Evolutionary conservation across 352 stramenopile species (phyloP).

Genomic region (Lagenidium giganteum): DNA sequence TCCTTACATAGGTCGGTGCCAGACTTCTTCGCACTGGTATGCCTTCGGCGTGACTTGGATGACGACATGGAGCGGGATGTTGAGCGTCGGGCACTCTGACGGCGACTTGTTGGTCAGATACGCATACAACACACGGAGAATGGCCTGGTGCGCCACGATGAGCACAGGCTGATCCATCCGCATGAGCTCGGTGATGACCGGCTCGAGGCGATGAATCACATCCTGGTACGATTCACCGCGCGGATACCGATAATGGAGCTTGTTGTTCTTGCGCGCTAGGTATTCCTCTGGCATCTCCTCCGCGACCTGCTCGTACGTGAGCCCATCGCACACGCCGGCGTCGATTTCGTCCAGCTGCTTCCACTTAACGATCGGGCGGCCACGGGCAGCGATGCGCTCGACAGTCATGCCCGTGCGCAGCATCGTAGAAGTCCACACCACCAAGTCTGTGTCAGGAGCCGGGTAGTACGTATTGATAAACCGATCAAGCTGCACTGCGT

Average conservation of each 20-base stretch:
- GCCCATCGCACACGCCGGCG: conserved; percentile 94
- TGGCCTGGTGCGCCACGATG: conserved; percentile 95
- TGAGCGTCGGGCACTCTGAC: conserved; percentile 89
- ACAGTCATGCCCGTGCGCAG: conserved; percentile 96
- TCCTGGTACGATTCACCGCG: conserved; percentile 97
- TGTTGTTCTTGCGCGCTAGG: conserved; percentile 87
- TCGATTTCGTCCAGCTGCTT: conserved; percentile 96
- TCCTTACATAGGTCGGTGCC: conserved; percentile 81
- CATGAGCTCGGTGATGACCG: conserved; percentile 97
- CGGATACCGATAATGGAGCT: conserved; percentile 84
- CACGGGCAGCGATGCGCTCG: conserved; percentile 61
- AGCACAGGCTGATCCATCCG: conserved; percentile 89
- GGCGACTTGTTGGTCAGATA: conserved; percentile 95
- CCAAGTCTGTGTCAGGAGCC: conserved; percentile 59
- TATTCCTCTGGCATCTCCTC: conserved; percentile 95
- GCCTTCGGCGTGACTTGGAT: conserved; percentile 94
- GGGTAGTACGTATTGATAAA: conserved; percentile 91
- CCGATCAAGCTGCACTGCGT: conserved; percentile 90
- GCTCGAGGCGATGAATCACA: conserved; percentile 95
- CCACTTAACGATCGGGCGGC: conserved; percentile 77
- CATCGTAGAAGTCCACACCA: conserved; percentile 97
- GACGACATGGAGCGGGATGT: conserved; percentile 93
- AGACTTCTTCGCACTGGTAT: conserved; percentile 93
- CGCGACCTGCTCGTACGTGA: conserved; percentile 97
- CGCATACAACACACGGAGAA: conserved; percentile 93